A percentile compares a stretch with the other conserved stretches of the same genome.
These are phyloP conservation scores for Fusarium nurragi DNA, from an alignment of 2,329 filamentous ascomycete species.

Conservation along the genomic window DNA sequence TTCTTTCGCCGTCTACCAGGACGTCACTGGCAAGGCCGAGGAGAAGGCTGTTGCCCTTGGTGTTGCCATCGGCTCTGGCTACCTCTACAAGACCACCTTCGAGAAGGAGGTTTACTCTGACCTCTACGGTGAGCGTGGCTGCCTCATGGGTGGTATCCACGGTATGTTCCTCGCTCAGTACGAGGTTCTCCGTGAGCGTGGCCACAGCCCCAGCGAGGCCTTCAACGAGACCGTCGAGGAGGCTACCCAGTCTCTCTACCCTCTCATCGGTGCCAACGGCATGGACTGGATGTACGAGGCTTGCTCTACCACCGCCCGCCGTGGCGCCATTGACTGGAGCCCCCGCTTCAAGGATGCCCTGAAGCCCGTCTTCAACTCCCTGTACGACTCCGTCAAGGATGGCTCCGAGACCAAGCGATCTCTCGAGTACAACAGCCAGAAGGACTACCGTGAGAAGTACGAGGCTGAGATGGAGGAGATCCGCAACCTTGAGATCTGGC, in stretches of 20 bases:
- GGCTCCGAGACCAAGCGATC: constrained; percentile 96
- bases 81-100: constrained; percentile 99
- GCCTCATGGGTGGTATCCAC: constrained; percentile 99
- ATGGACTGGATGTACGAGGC: constrained; percentile 99
- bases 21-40: constrained; percentile 96
- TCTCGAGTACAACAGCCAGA: constrained; percentile 95
- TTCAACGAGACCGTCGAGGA: constrained; percentile 99
- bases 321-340: constrained; percentile 99
- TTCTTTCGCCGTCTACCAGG: constrained; percentile 97
- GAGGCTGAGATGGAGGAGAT: constrained; percentile 99
- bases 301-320: constrained; percentile 97
- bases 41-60: constrained; percentile 97
- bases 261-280: constrained; percentile 94
- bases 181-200: constrained; percentile 98
- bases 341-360: constrained; percentile 96
- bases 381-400: constrained; percentile 92
- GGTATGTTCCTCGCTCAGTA: constrained; percentile 99
- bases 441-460: constrained; percentile 96
- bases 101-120: constrained; percentile 99
- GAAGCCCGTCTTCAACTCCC: constrained; percentile 98
- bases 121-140: constrained; percentile 99
- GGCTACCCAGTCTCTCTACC: constrained; percentile 97
- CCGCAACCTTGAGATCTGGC: constrained; percentile 98
- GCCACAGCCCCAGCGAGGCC: constrained; percentile 96
- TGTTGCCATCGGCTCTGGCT: constrained; percentile 95